Evolutionary conservation across 192 early-diverging fungal genomes (phyloP), one percentile per base, ranked within the genome.

Genomic region (Fimicolochytrium jonesii): DNA sequence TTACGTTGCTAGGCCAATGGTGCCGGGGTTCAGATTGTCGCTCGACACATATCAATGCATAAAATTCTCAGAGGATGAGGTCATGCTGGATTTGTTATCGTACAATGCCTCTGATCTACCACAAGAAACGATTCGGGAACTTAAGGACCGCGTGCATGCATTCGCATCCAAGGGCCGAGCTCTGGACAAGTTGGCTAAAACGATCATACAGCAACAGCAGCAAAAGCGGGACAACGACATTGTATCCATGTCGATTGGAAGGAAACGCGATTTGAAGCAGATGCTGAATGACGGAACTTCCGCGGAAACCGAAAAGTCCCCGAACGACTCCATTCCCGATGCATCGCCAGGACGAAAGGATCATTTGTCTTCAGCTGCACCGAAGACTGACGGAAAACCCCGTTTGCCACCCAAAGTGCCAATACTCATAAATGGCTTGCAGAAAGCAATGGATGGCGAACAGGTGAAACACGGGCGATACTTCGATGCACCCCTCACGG

Each of bases 61-160:
- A n/a, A n/a, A n/a, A n/a, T n/a, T n/a, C n/a, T n/a, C n/a, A 50
- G 48, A 50, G 15, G 41, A 59, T 18, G 57, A 59, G 45, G n/a
- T 59, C 4, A 23, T 29, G 11, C 1, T 45, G 5, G 57, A 59
- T 30, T 32, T 59, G 18, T 23, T 59, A 6, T 43, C 57, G 28
- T 59, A 59, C 22, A 56, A 1, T 23, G 39, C 54, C 33, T 2
- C 4, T 56, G 22, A 56, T 5, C 22, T 5, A 17, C 22, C 33
- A 20, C 6, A 26, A 4, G 31, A 18, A 6, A 56, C 33, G 6
- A 18, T 52, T 5, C n/a, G 22, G 18, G 30, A 29, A 15, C 28
- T 56, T 10, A 33, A 56, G 33, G 35, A 56, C 35, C 33, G 30
- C 22, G 10, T 30, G 33, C 54, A 56, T n/a, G 54, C 54, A 9